Percentiles rank a stretch among this genome's conserved stretches.
phyloP scores from a whole-genome alignment of 2,329 filamentous ascomycete genomes.

The Albophoma yamanashiensis region DNA sequence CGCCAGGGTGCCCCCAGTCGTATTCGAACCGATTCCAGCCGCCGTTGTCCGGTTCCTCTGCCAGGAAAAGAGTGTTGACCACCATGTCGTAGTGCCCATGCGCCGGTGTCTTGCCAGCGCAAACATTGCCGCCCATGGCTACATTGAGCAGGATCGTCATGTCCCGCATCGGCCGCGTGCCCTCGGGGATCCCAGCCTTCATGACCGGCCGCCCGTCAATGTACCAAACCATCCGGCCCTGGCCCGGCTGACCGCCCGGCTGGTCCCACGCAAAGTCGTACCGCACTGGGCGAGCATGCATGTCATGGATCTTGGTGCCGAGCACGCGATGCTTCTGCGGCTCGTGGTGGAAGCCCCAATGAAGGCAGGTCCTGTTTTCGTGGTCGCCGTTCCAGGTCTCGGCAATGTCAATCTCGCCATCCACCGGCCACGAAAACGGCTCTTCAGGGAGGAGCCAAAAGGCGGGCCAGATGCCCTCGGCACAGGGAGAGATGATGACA shows the following conservation, averaged over 20 bases:
- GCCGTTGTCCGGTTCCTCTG: conserved; percentile 36
- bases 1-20: conserved; percentile 29
- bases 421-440: conserved; percentile 46
- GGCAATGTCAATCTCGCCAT: conserved; percentile 50
- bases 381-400: conserved; percentile 50
- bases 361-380: conserved; percentile 45
- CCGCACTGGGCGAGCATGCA: conserved; percentile 33
- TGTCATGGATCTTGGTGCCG: conserved; percentile 37
- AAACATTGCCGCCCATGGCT: conserved; percentile 53
- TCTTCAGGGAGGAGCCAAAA: conserved; percentile 50
- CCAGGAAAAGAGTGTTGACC: conserved; percentile 39
- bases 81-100: conserved; percentile 48
- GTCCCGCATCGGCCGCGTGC: conserved; percentile 43
- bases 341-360: conserved; percentile 48
- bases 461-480: conserved; percentile 48
- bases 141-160: conserved; percentile 47
- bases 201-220: conserved; percentile 47
- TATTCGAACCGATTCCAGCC: conserved; percentile 44
- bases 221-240: conserved; percentile 45
- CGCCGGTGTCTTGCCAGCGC: conserved; percentile 35
- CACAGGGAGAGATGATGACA: conserved; percentile 39
- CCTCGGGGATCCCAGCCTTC: conserved; percentile 40
- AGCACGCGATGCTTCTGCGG: conserved; percentile 45
- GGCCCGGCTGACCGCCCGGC: conserved; percentile 28
- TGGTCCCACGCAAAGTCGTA: conserved; percentile 48